These are phyloP conservation scores for Abrus precatorius DNA, from an alignment of 306 rosid species.

Conservation along the genomic window DNA sequence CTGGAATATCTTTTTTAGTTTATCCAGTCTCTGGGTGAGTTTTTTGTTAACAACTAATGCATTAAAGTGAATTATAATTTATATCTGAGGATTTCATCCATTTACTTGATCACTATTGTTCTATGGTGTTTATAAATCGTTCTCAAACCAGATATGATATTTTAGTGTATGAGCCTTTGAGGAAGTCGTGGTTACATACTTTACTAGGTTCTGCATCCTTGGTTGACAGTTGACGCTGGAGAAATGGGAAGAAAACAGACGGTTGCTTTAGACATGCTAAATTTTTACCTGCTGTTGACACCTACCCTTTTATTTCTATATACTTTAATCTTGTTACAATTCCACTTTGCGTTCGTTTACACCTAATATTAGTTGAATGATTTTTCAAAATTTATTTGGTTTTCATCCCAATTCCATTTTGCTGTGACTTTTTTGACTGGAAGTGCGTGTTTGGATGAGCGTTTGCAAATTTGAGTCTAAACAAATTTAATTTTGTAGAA, in stretches of 20 bases:
- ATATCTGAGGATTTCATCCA: slow-evolving; percentile 30
- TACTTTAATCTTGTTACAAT: not conserved
- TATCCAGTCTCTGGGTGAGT: slow-evolving; percentile 32
- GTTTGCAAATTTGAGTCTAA: too few species aligned
- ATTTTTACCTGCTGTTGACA: not conserved
- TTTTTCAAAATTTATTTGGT: not conserved
- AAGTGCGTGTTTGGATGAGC: too few species aligned
- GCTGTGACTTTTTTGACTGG: too few species aligned
- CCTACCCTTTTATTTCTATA: not conserved
- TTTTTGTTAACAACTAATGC: slow-evolving; percentile 42
- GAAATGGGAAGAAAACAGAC: not conserved
- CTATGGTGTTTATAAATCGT: slow-evolving; percentile 16
- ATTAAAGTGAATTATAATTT: not conserved
- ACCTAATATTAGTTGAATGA: not conserved
- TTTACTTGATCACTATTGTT: slow-evolving; percentile 18
- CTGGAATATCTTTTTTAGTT: slow-evolving; percentile 29
- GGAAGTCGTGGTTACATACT: not conserved
- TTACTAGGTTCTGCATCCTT: not conserved
- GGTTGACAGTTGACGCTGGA: slow-evolving; percentile 1
- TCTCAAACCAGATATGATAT: slow-evolving; percentile 27
- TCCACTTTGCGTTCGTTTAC: not conserved
- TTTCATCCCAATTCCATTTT: not conserved
- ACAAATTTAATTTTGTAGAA: too few species aligned
- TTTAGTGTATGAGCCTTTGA: not conserved
- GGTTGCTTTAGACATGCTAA: not conserved